phyloP scores from a whole-genome alignment of 2,329 filamentous ascomycete genomes.

The Apiospora malaysiana region DNA sequence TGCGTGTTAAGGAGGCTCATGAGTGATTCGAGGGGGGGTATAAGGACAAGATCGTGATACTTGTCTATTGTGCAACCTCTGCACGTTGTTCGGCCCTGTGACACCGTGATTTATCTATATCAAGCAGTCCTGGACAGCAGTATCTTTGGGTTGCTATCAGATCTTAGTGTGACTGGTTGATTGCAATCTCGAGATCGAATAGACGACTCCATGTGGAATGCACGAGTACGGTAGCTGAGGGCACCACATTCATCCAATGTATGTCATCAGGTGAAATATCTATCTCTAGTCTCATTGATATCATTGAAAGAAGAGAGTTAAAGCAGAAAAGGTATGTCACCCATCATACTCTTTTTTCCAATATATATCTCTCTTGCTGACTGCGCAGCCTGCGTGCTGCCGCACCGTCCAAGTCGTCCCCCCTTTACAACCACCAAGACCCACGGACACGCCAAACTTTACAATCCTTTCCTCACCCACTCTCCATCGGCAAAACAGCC shows the following conservation, averaged over 20 bases:
- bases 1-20: not conserved
- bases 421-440: not conserved
- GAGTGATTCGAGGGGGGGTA: not conserved
- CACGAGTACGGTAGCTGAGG: too few species aligned
- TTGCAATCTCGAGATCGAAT: not conserved
- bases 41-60: too few species aligned
- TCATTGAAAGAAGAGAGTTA: too few species aligned
- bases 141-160: not conserved
- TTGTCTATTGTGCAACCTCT: too few species aligned
- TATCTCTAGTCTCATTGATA: too few species aligned
- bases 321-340: too few species aligned
- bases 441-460: not conserved
- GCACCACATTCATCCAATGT: not conserved
- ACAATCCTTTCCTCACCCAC: not conserved
- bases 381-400: too few species aligned
- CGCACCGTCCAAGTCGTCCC: not conserved
- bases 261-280: not conserved
- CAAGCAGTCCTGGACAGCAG: not conserved
- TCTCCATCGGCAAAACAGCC: not conserved
- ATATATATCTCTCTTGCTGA: not conserved
- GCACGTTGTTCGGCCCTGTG: too few species aligned
- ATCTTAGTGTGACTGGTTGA: too few species aligned
- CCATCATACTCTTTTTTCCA: not conserved
- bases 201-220: too few species aligned
- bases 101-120: too few species aligned